These are phyloP conservation scores for Pythium grandisporangium DNA, from an alignment of 352 stramenopile species.

Conservation along the genomic window DNA sequence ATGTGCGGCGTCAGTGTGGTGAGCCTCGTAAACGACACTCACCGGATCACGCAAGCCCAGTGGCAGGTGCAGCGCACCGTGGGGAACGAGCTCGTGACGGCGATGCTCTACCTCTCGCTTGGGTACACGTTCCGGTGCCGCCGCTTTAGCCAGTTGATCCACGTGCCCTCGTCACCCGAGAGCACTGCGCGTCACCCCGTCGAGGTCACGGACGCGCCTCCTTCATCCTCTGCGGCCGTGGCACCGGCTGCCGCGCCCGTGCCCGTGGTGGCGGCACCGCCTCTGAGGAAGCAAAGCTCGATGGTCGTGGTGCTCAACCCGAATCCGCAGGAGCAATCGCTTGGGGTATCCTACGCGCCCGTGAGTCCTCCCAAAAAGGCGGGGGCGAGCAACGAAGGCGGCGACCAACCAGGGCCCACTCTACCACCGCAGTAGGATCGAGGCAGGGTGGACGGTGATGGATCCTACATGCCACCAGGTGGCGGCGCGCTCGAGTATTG, in stretches of 20 bases:
- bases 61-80: constrained; percentile 25
- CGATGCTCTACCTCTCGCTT: constrained; percentile 28
- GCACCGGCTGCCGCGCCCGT: constrained; percentile 4
- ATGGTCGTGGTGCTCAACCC: constrained; percentile 17
- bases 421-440: no score
- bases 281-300: constrained; percentile 6
- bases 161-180: constrained; percentile 3
- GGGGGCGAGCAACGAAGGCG: not conserved
- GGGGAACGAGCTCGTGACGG: constrained; percentile 28
- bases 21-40: constrained; percentile 28
- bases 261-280: constrained; percentile 1
- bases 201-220: not conserved
- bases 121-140: constrained; percentile 55
- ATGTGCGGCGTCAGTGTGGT: constrained; percentile 34
- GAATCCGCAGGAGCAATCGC: constrained; percentile 13
- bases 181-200: not conserved
- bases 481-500: no score
- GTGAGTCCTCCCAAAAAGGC: constrained; percentile 9
- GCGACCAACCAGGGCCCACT: no score
- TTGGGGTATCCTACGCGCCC: constrained; percentile 14
- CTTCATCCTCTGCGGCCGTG: constrained; percentile 5
- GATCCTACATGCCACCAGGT: no score
- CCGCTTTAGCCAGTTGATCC: constrained; percentile 40
- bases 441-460: no score
- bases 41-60: constrained; percentile 14